phyloP scores from a whole-genome alignment of 2,329 filamentous ascomycete genomes.

The Didymosphaeria variabile region DNA sequence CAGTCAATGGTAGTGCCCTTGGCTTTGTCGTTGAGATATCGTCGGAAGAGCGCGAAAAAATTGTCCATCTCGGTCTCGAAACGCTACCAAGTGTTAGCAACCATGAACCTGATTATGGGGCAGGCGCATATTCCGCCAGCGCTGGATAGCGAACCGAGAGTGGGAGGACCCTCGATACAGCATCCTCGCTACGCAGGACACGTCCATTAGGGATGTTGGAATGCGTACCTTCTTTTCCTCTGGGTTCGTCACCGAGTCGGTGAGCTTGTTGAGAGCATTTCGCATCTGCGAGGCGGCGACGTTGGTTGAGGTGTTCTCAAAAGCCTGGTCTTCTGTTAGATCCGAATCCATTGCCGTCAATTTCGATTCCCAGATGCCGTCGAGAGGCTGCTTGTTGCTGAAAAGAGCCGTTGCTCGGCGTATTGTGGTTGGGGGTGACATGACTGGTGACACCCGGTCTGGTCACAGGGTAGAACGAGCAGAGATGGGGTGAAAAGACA shows the following conservation, averaged over 20 bases:
- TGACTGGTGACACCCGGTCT: background rate
- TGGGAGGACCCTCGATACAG: background rate
- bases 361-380: slow-evolving; percentile 1
- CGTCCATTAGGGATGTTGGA: background rate
- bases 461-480: background rate
- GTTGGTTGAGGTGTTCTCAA: slow-evolving; percentile 98
- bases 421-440: background rate
- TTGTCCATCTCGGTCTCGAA: slow-evolving; percentile 99
- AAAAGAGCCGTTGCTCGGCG: background rate
- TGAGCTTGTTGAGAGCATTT: slow-evolving; percentile 91
- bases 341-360: slow-evolving; percentile 11
- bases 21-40: slow-evolving; percentile 98
- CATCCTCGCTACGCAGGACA: background rate
- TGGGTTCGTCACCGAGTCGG: slow-evolving; percentile 87
- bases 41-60: slow-evolving; percentile 98
- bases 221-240: slow-evolving; percentile 75
- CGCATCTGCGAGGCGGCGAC: slow-evolving; percentile 99
- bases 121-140: background rate
- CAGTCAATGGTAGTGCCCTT: slow-evolving; percentile 97
- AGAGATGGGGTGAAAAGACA: background rate
- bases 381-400: slow-evolving; percentile 1
- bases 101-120: background rate
- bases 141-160: background rate
- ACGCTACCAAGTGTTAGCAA: slow-evolving; percentile 63
- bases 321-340: slow-evolving; percentile 71